Evolutionary conservation across 176 grass and related monocot genomes (phyloP).

Genomic region (Ampelocalamus luodianensis): DNA sequence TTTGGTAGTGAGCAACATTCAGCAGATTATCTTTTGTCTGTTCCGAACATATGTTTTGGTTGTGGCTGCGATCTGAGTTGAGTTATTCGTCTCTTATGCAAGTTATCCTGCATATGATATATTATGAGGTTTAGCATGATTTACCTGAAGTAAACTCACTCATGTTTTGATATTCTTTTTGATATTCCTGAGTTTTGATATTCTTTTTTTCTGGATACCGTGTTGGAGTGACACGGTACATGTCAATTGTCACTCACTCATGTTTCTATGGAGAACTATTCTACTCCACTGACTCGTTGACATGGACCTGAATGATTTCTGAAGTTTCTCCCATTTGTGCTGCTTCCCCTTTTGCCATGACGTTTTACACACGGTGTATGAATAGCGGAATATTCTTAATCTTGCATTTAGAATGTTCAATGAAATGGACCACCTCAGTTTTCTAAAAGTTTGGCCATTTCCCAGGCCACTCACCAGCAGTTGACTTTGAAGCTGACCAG

Average conservation of each 20-base stretch:
- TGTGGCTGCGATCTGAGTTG: not conserved
- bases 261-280: conserved; percentile 30
- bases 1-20: not conserved
- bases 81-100: not conserved
- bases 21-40: not conserved
- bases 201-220: not conserved
- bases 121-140: not conserved
- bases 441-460: conserved; percentile 44
- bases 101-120: not conserved
- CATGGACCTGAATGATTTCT: conserved; percentile 41
- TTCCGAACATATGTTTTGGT: not conserved
- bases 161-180: not conserved
- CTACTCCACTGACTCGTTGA: conserved; percentile 44
- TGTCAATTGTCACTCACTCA: not conserved
- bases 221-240: conserved; percentile 17
- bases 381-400: conserved; percentile 30
- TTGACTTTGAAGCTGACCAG: conserved; percentile 64
- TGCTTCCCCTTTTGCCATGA: conserved; percentile 39
- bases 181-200: not conserved
- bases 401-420: conserved; percentile 37
- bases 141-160: not conserved
- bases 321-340: conserved; percentile 20
- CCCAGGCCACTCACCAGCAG: conserved; percentile 30
- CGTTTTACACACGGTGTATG: conserved; percentile 49
- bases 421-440: conserved; percentile 25